Percentiles rank a stretch among this genome's conserved stretches.
These are phyloP conservation scores for Yarrowia divulgata DNA, from an alignment of 805 yeast species.

Conservation along the genomic window DNA sequence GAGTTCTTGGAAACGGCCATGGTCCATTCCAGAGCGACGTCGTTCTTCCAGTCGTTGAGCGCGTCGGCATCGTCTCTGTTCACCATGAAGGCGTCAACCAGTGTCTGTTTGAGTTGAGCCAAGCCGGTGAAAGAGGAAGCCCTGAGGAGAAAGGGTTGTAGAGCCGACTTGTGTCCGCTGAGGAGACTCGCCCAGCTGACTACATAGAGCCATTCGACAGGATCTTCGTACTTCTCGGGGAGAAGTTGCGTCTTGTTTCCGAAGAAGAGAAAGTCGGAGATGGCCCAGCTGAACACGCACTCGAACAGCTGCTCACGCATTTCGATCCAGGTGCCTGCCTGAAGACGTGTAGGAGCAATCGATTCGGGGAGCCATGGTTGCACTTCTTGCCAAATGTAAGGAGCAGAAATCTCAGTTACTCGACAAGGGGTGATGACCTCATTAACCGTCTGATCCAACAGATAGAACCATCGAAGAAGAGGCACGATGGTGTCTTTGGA, in stretches of 20 bases:
- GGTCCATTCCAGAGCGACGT: conserved; percentile 12
- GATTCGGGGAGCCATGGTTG: conserved; percentile 27
- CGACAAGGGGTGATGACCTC: conserved; percentile 14
- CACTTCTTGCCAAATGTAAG: conserved; percentile 6
- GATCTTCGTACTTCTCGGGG: conserved; percentile 11
- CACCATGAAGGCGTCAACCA: conserved; percentile 2
- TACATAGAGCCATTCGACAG: conserved; percentile 20
- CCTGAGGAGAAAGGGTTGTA: conserved; percentile 1
- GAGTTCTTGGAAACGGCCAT: conserved; percentile 26
- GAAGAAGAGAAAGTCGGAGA: conserved; percentile 10
- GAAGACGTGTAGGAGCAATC: neutral
- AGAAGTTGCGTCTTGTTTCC: conserved; percentile 3
- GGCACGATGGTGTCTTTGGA: conserved; percentile 2
- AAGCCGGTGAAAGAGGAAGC: conserved; percentile 4
- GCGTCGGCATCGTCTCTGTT: conserved; percentile 23
- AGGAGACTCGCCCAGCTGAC: conserved; percentile 8
- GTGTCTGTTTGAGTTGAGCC: conserved; percentile 10
- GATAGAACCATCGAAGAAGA: conserved; percentile 13
- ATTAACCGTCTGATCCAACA: conserved; percentile 14
- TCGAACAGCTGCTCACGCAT: conserved; percentile 14
- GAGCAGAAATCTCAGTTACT: conserved; percentile 9
- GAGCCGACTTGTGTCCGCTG: neutral
- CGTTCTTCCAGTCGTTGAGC: conserved; percentile 14
- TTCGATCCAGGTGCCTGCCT: conserved; percentile 9
- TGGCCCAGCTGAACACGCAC: neutral